phyloP scores from a whole-genome alignment of 2,329 filamentous ascomycete genomes.

The Neopestalotiopsis sp. region DNA sequence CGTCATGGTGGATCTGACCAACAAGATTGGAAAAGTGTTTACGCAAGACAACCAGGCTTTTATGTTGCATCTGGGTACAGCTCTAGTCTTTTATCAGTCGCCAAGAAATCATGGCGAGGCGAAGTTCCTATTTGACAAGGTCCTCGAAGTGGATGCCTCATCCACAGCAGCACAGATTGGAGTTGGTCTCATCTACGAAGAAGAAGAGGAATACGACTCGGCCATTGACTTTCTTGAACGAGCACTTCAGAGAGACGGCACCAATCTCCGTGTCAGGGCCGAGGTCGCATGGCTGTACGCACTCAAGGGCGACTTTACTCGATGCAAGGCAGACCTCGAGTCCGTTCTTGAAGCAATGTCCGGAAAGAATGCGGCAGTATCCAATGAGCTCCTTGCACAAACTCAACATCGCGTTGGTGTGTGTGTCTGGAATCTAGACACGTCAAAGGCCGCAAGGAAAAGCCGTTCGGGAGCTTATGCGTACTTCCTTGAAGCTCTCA shows the following conservation, averaged over 20 bases:
- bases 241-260: slow-evolving; percentile 74
- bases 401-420: slow-evolving; percentile 86
- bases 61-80: slow-evolving; percentile 81
- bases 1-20: slow-evolving; percentile 63
- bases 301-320: slow-evolving; percentile 75
- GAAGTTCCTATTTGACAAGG: slow-evolving; percentile 81
- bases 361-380: slow-evolving; percentile 52
- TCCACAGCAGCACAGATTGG: slow-evolving; percentile 87
- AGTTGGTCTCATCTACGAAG: slow-evolving; percentile 88
- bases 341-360: slow-evolving; percentile 64
- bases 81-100: slow-evolving; percentile 87
- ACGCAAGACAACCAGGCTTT: slow-evolving; percentile 75
- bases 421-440: slow-evolving; percentile 85
- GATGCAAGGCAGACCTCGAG: slow-evolving; percentile 73
- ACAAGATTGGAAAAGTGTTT: slow-evolving; percentile 72
- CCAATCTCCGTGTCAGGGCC: slow-evolving; percentile 79
- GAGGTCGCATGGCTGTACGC: slow-evolving; percentile 95
- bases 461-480: slow-evolving; percentile 82
- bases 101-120: slow-evolving; percentile 90
- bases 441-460: slow-evolving; percentile 76
- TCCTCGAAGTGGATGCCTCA: slow-evolving; percentile 75
- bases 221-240: slow-evolving; percentile 82
- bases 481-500: slow-evolving; percentile 82
- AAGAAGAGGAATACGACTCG: slow-evolving; percentile 85
- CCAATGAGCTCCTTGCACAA: slow-evolving; percentile 78